Evolutionary conservation across 352 stramenopile genomes (phyloP).

Genomic region (Pythium utonaiense): DNA sequence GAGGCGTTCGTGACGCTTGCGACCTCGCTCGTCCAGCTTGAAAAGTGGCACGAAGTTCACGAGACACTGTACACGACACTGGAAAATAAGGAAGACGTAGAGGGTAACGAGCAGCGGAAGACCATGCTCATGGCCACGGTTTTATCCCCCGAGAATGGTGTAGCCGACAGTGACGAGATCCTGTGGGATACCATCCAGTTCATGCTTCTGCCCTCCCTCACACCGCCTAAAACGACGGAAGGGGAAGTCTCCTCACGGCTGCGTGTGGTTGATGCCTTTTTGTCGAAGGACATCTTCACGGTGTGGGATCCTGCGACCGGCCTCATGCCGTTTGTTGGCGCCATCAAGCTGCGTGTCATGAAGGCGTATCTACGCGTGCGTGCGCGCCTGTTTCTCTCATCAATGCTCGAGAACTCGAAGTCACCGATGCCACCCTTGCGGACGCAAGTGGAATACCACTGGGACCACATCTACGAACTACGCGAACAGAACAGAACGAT

Average conservation of each 20-base stretch:
- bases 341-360: background rate
- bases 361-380: constrained; percentile 15
- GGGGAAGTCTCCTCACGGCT: background rate
- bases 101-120: constrained; percentile 56
- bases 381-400: constrained; percentile 15
- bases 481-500: constrained; percentile 1
- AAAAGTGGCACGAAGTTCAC: constrained; percentile 17
- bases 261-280: constrained; percentile 3
- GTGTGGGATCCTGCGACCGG: background rate
- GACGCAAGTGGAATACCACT: constrained; percentile 16
- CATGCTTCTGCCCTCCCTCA: background rate
- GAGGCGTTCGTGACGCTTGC: constrained; percentile 21
- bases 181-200: constrained; percentile 18
- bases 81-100: constrained; percentile 39
- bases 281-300: constrained; percentile 7
- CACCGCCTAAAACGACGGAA: background rate
- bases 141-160: constrained; percentile 29
- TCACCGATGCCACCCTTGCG: constrained; percentile 1
- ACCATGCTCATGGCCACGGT: constrained; percentile 44
- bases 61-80: constrained; percentile 27
- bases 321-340: background rate
- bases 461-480: constrained; percentile 10
- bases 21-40: constrained; percentile 2
- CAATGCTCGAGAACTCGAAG: constrained; percentile 10
- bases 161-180: constrained; percentile 32